Base-by-base conservation (phyloP, 2,329 filamentous ascomycete species). In the Parafenestella ontariensis region DNA sequence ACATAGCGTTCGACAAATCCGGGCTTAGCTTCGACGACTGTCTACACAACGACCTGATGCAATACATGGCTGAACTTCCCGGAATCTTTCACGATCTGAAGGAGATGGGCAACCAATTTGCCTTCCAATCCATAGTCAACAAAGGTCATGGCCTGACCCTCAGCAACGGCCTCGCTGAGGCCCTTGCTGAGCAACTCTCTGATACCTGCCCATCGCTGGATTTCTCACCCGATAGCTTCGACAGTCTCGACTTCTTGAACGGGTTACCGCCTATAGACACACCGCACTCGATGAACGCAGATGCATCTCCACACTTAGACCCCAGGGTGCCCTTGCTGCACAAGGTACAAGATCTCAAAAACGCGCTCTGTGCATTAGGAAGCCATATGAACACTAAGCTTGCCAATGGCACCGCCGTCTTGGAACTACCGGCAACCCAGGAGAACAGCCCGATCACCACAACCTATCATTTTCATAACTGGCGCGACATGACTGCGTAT, bases 1-100 rank as follows among this genome's bases (percentile, higher is more conserved):
- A 68, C 13, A 59, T 74, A 17, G 73, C 70, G 15, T 74, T 75
- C 49, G 70, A 74, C 49, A 69, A 69, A 28, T 64, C 55, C 1
- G 67, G 62, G 1, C 58, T 72, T 8, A 55, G 52, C 21, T 60
- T 62, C 31, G 66, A 72, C 2, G 70, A 71, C 31, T 59, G 62
- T 36, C 47, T 72, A 1, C 67, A 71, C 8, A 68, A 67, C 1
- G 66, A 71, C 18, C 49, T 74, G 15, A 56, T 72, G 31, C 63
- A 67, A 24, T 63, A 58, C 8, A 67, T 73, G 58, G 64, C 69
- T 2, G 58, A 68, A 5, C 51, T 74, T 10, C 66, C 71, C 0
- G 62, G 56, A 2, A 65, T 74, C 17, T 54, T 73, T 6, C 59
- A 58, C 29, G 68, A 70, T 7, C 18, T 74, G 42, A 69, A 70